A percentile compares a stretch with the other conserved stretches of the same genome.
Evolutionary conservation across 768 basidiomycete genomes (phyloP).

Genomic region (Russula abietina): DNA sequence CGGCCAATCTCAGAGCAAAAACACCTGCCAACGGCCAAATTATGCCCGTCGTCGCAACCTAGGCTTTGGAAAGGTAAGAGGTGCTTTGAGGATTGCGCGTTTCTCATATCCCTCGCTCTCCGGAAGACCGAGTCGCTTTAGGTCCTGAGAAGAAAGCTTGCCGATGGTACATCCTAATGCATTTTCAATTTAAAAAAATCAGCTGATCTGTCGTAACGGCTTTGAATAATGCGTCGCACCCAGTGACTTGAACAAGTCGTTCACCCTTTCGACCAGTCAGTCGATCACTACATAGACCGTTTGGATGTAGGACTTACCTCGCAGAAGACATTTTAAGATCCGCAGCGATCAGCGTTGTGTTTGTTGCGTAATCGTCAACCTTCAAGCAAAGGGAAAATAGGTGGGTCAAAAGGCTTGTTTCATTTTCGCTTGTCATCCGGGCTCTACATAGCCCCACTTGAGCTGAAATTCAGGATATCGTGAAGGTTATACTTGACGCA

Average conservation of each 20-base stretch:
- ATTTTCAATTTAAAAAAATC: not conserved
- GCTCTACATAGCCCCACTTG: conserved; percentile 20
- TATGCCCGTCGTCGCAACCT: conserved; percentile 32
- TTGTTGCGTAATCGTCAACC: conserved; percentile 70
- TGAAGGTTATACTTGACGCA: conserved; percentile 32
- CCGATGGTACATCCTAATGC: conserved; percentile 64
- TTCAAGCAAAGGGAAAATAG: conserved; percentile 77
- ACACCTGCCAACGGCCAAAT: not conserved
- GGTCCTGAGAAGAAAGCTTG: conserved; percentile 51
- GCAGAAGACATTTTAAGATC: conserved; percentile 63
- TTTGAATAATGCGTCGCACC: conserved; percentile 36
- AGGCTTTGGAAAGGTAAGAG: conserved; percentile 77
- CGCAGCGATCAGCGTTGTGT: conserved; percentile 58
- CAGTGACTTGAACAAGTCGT: conserved; percentile 68
- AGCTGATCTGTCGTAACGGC: not conserved
- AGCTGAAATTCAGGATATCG: not conserved
- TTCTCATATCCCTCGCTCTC: conserved; percentile 57
- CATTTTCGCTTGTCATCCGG: conserved; percentile 57
- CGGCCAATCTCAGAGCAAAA: not conserved
- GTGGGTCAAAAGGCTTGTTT: conserved; percentile 68
- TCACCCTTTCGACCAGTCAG: conserved; percentile 40
- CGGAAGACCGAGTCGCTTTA: conserved; percentile 63
- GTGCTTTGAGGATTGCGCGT: conserved; percentile 67
- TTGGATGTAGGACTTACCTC: conserved; percentile 46
- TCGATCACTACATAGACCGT: not conserved